phyloP scores from a whole-genome alignment of 495 filamentous ascomycete species.

The Aspergillus carlsbadensis region DNA sequence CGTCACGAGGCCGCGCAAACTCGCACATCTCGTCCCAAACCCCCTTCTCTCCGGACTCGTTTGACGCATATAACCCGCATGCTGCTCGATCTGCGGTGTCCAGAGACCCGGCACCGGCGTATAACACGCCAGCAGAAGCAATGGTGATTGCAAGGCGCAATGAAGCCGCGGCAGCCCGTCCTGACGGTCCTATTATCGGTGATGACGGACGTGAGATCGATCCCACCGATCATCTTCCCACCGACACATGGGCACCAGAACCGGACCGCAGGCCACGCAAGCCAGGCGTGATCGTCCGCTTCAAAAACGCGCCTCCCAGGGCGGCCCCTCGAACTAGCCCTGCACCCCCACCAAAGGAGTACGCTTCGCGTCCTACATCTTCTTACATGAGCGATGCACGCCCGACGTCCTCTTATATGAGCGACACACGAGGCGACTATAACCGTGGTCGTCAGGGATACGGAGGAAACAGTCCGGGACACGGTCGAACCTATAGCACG shows the following conservation, averaged over 20 bases:
- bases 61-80: constrained; percentile 43
- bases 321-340: neutral
- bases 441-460: constrained; percentile 25
- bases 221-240: constrained; percentile 88
- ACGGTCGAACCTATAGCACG: constrained; percentile 24
- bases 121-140: constrained; percentile 43
- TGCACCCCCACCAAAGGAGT: constrained; percentile 4
- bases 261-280: constrained; percentile 74
- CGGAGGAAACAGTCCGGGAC: constrained; percentile 19
- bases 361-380: constrained; percentile 5
- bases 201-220: constrained; percentile 86
- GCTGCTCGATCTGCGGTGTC: constrained; percentile 31
- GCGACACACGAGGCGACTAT: constrained; percentile 1
- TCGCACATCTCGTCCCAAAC: constrained; percentile 73
- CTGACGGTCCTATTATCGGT: constrained; percentile 65
- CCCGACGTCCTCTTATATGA: constrained; percentile 6
- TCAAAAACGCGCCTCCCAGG: constrained; percentile 42
- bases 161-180: constrained; percentile 34
- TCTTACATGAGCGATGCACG: neutral
- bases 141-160: constrained; percentile 36
- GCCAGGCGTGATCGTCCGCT: constrained; percentile 53
- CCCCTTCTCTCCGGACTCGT: constrained; percentile 90
- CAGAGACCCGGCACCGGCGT: constrained; percentile 36
- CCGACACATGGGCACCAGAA: constrained; percentile 90
- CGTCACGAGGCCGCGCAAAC: constrained; percentile 19